Base-by-base conservation (phyloP, 257 asterid species). In the Capsicum pubescens region DNA sequence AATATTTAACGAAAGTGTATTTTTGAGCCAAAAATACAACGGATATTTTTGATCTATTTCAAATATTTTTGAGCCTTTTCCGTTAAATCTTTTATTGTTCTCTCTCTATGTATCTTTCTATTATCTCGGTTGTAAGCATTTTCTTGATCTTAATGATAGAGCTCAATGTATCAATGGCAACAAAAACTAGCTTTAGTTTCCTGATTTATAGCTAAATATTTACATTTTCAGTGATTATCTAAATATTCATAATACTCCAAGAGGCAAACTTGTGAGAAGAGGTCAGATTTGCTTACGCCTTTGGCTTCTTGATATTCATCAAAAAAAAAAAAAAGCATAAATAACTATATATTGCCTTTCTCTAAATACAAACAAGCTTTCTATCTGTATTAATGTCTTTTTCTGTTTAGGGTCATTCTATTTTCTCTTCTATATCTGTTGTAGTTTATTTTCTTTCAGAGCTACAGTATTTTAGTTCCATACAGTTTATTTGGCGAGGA, bases 241-340 rank as follows among this genome's bases (percentile, higher is more conserved):
- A 79, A 10, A 5, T 46, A 14, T 11, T 32, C 16, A 13, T 52
- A 48, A 17, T 0, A 83, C 57, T 46, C 16, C 48, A 68, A 66
- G 52, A 57, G 15, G 36, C 80, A 19, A 26, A 17, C 80, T 42
- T 52, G 21, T 11, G 12, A 69, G 59, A 83, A 36, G 5, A 39
- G 48, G 48, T 44, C 5, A 44, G 48, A 44, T 44, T 44, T 69
- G 83, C 86, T 80, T 83, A 81, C 83, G 74, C 84, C 26, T 63
- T 7, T 44, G 58, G 12, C 72, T 80, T 83, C 72, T 70, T 7
- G 70, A 71, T 32, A 83, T 60, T 32, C 48, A 50, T 26, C 50
- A 21, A 46, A 1, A 36, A 74, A 5, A 55, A 44, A 26, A n/a
- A n/a, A n/a, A n/a, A n/a, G n/a, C n/a, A 69, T 39, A 74, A 13